Base-by-base conservation (phyloP, 1,284 basidiomycete species). In the Singerocomus inundabilis region DNA sequence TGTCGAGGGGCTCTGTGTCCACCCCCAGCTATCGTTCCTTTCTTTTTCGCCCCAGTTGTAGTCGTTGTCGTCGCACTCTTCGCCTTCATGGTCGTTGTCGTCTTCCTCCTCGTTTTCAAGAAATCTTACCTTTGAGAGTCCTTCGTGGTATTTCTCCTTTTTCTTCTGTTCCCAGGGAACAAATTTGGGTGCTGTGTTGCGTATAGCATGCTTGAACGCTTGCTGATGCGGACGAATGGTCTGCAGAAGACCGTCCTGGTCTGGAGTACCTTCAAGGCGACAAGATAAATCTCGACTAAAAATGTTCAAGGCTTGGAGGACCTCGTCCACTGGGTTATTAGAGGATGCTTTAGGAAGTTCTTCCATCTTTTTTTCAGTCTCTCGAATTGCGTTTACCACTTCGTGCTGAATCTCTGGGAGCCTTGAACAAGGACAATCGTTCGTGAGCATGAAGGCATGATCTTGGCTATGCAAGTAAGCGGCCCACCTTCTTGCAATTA, bases 161-260 rank as follows among this genome's bases (percentile, higher is more conserved):
- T 48, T 49, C n/a, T 29, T 29, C 31, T 58, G 57, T 44, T 62
- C 45, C 51, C 49, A 69, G 0, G 75, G 72, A 9, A 59, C 35
- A 48, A 76, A 76, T 15, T 62, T 54, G 0, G 84, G 84, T 0
- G 80, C 80, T 0, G 81, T 83, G 0, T 40, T 49, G 0, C 74
- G 70, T 37, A 88, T 80, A 0, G 66, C 69, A 3, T 50, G 51
- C 32, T 70, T 66, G 56, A 86, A 85, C 0, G 45, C 40, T 5
- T 75, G 66, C 37, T 81, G 78, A 0, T 68, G 69, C 0, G 73
- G 74, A 3, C 76, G 74, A n/a, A 85, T 78, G 0, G 59, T 49
- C 56, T 85, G 83, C 1, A 82, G 50, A 1, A 84, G 68, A 0
- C 81, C 78, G 12, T 76, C 60, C 1, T 63, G 62, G 7, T 32